Base-by-base conservation (phyloP, 768 basidiomycete genomes). In the Symmetrospora coprosmae region DNA sequence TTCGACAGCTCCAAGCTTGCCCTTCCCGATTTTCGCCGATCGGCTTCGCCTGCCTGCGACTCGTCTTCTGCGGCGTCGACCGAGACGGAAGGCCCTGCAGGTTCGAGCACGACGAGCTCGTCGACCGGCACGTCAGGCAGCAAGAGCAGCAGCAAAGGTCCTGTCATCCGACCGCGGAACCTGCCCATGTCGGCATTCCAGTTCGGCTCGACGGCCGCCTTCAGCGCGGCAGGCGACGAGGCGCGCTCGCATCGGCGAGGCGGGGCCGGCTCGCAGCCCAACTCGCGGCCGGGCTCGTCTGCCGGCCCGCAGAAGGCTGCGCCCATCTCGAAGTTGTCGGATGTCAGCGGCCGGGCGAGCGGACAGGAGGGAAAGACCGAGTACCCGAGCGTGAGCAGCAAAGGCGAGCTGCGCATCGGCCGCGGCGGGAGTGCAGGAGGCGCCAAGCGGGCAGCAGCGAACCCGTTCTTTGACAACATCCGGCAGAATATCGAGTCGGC, bases 401-500 rank as follows among this genome's bases (percentile, higher is more conserved):
- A 19, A 8, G 25, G 25, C 9, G 8, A n/a, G n/a, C n/a, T n/a
- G n/a, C n/a, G n/a, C n/a, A n/a, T n/a, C n/a, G n/a, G n/a, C n/a
- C n/a, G n/a, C n/a, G n/a, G n/a, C n/a, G n/a, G n/a, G n/a, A n/a
- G n/a, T n/a, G n/a, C n/a, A n/a, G n/a, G n/a, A n/a, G n/a, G n/a
- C n/a, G n/a, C n/a, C n/a, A n/a, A n/a, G n/a, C n/a, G n/a, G n/a
- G 47, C 31, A 2, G 60, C 37, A 17, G 81, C 77, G 66, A 96
- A 92, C 71, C 92, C 92, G 9, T 97, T 97, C 75, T 96, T 87
- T 66, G 91, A 97, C 72, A 84, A 85, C 67, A 86, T 97, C 67
- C 70, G 75, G 23, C 75, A 75, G 51, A 75, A 75, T 61, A 66
- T 61, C 61, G 69, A 70, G 64, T 53, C 64, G 30, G 63, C 65